Conservation (phyloP, 1,284 basidiomycete genomes). For the Thecaphora frezii region DNA sequence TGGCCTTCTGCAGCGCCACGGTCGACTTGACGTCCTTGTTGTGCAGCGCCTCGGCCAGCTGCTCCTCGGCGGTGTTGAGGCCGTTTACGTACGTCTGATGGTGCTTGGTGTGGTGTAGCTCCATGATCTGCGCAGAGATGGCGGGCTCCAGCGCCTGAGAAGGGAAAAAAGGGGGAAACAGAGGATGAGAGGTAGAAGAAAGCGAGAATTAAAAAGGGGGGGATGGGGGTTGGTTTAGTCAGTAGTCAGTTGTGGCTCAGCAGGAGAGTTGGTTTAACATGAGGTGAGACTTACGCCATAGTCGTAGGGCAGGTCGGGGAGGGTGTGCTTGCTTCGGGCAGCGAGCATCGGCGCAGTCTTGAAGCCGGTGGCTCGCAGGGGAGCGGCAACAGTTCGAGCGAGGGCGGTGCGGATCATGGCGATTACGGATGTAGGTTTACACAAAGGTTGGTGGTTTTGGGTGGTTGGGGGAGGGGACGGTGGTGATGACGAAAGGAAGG, state of each 20-base stretch:
- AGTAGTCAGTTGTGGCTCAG: not conserved
- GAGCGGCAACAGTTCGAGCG: constrained; percentile 12
- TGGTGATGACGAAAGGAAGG: not conserved
- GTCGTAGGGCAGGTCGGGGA: constrained; percentile 57
- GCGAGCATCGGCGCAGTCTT: constrained; percentile 12
- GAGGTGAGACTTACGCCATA: constrained; percentile 26
- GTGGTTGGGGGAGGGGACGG: no score
- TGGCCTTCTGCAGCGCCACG: constrained; percentile 45
- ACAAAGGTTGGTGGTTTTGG: not conserved
- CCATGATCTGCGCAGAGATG: constrained; percentile 57
- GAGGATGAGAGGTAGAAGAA: no score
- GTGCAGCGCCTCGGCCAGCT: constrained; percentile 40
- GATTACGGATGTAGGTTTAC: no score
- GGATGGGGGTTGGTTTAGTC: no score
- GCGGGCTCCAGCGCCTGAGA: constrained; percentile 50
- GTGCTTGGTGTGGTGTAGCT: constrained; percentile 57
- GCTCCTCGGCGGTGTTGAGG: constrained; percentile 54
- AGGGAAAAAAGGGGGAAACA: not conserved
- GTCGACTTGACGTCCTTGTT: constrained; percentile 47
- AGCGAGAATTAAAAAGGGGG: no score
- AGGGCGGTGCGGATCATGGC: constrained; percentile 43
- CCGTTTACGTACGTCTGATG: constrained; percentile 58
- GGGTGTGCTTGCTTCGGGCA: constrained; percentile 54
- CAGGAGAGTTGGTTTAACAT: not conserved
- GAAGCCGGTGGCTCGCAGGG: constrained; percentile 1